Base-by-base conservation (phyloP, 23 red algal genomes). In the Gracilaria gracilis region DNA sequence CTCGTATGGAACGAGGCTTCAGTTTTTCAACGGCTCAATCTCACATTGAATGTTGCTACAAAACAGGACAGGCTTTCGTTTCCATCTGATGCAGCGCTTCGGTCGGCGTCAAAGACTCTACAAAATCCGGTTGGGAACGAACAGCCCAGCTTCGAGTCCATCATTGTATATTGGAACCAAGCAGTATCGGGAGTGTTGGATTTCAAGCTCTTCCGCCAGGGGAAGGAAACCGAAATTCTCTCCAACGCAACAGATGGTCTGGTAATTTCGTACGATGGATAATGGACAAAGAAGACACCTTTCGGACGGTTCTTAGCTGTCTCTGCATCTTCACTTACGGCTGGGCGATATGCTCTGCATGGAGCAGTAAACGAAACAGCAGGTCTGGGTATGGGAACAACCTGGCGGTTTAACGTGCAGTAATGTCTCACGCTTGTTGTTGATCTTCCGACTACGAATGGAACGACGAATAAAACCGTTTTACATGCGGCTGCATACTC, bases 401-500 rank as follows among this genome's bases (percentile, higher is more conserved):
- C 42, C 72, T 87, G 84, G 84, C 29, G 67, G 7, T 87, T 87
- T 33, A 75, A 14, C 14, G 69, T 74, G 17, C 64, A 67, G 44
- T 0, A 20, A n/a, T 70, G 62, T 38, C n/a, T 44, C 9, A 74
- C 46, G 44, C 64, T 77, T 38, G 35, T 87, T 38, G 54, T 32
- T 8, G 67, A 87, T 13, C 64, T 71, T 4, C 84, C 84, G 0
- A 46, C 77, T 38, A 50, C 40, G 46, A 65, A 57, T 24, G 67
- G 84, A 58, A 75, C 0, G 1, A 48, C 67, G 29, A 75, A 87
- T 24, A 4, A 46, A 71, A 87, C 84, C 0, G 53, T 74, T 0
- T 87, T 87, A n/a, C 67, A 87, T 61, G 84, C 84, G n/a, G 50
- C 66, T 27, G 65, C 67, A 12, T 57, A 73, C 23, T 87, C 84